Conservation (phyloP, 768 basidiomycete species). For the Pholiota microspora region DNA sequence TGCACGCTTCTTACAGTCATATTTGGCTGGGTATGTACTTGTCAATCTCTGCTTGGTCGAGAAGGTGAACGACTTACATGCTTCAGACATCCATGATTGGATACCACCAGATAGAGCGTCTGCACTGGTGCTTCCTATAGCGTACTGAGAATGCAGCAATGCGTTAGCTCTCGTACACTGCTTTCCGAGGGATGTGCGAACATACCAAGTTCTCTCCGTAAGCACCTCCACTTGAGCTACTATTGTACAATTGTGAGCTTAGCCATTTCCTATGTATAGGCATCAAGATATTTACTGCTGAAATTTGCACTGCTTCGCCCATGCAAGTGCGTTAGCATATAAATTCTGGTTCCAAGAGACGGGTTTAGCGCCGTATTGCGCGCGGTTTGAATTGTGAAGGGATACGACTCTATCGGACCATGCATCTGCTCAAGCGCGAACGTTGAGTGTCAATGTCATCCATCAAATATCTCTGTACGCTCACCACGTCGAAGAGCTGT, state of each 20-base stretch:
- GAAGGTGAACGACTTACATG: conserved; percentile 22
- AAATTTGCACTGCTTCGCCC: conserved; percentile 24
- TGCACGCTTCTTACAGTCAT: conserved; percentile 18
- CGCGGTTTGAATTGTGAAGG: conserved; percentile 19
- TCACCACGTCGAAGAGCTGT: too few species aligned
- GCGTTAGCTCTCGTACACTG: neutral
- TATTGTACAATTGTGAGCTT: neutral
- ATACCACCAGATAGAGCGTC: conserved; percentile 18
- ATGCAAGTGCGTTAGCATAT: conserved; percentile 18
- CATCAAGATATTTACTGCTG: conserved; percentile 13
- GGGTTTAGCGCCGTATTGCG: conserved; percentile 21
- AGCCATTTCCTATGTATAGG: neutral
- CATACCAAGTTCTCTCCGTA: conserved; percentile 30
- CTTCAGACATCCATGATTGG: conserved; percentile 27
- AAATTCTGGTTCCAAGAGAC: conserved; percentile 22
- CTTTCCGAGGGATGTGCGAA: neutral
- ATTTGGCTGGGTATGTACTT: conserved; percentile 15
- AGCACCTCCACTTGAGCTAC: conserved; percentile 11
- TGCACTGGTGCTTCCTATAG: conserved; percentile 16
- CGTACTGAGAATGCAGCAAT: conserved; percentile 10
- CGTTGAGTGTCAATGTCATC: too few species aligned
- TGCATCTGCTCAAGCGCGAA: neutral
- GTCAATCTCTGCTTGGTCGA: neutral
- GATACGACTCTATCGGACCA: conserved; percentile 9
- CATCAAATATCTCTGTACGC: too few species aligned